Percentiles rank a stretch among this genome's conserved stretches.
These are phyloP conservation scores for Neofusicoccum umdonicola DNA, from an alignment of 2,329 filamentous ascomycete genomes.

Conservation along the genomic window DNA sequence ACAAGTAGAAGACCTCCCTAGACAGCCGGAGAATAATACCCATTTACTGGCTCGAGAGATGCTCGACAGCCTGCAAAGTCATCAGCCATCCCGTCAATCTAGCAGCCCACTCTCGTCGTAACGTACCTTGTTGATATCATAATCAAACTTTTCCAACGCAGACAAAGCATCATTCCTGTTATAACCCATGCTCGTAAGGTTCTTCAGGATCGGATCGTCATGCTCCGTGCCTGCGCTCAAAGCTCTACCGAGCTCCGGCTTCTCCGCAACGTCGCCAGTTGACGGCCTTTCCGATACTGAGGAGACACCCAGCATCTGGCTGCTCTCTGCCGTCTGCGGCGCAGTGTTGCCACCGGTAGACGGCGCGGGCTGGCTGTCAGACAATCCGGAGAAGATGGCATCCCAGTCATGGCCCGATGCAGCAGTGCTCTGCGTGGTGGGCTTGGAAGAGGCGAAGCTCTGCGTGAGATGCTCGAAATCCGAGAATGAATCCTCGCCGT, in stretches of 20 bases:
- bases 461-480: slow-evolving; percentile 47
- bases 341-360: slow-evolving; percentile 28
- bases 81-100: not conserved
- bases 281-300: not conserved
- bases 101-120: no score
- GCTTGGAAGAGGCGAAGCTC: slow-evolving; percentile 39
- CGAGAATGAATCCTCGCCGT: slow-evolving; percentile 47
- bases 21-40: not conserved
- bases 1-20: not conserved
- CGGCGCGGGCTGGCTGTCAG: slow-evolving; percentile 39
- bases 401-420: slow-evolving; percentile 78
- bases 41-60: not conserved
- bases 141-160: slow-evolving; percentile 91
- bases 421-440: slow-evolving; percentile 37
- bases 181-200: slow-evolving; percentile 88
- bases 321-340: slow-evolving; percentile 34
- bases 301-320: slow-evolving; percentile 23
- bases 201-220: slow-evolving; percentile 88
- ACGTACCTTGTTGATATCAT: slow-evolving; percentile 89
- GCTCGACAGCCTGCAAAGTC: not conserved
- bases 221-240: slow-evolving; percentile 73
- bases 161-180: slow-evolving; percentile 67
- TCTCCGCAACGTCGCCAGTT: slow-evolving; percentile 2
- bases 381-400: slow-evolving; percentile 81
- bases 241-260: slow-evolving; percentile 60